Base-by-base conservation (phyloP, 2,329 filamentous ascomycete genomes). In the Diaporthe velutina region DNA sequence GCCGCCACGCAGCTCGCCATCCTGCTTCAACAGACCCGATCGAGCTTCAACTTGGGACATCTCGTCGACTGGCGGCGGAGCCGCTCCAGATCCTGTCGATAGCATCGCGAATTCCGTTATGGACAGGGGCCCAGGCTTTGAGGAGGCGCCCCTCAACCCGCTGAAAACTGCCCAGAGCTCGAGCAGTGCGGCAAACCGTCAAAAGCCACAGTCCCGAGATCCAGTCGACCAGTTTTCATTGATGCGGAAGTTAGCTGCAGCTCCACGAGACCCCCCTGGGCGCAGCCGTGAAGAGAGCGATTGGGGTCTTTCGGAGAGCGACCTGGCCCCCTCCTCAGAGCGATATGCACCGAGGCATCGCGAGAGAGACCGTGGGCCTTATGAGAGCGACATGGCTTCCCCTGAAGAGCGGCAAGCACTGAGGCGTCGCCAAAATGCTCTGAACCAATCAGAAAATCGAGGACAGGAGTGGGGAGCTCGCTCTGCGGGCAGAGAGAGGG, bases 401-500 rank as follows among this genome's bases (percentile, higher is more conserved):
- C 42, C 52, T 74, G 40, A 50, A 35, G 42, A 67, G 58, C 30
- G 28, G 15, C 58, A 64, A 22, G 48, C 35, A 22, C 17, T 38
- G 25, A 45, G 19, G 13, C 40, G 40, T 7, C 66, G 66, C 28
- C 35, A 70, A 35, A 57, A 40, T 33, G 57, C 73, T 25, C 28
- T 54, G 7, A 68, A 45, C 4, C 22, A 55, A 12, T 28, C 52
- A 17, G 28, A 33, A 22, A 30, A 33, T n/a, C 48, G 70, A 64
- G 28, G 3, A 35, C 70, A 40, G 4, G 48, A 25, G 19, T n/a
- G 57, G 57, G 35, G n/a, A 33, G 57, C 58, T 25, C 70, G 57
- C 12, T 35, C 57, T 57, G 67, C 40, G 17, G 57, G 9, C 12
- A 67, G 52, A 55, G 71, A 64, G 35, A 70, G 40, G 38, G 71